Evolutionary conservation across 768 basidiomycete species (phyloP), one percentile per base, ranked within the genome.

Genomic region (Rhodocollybia butyracea): DNA sequence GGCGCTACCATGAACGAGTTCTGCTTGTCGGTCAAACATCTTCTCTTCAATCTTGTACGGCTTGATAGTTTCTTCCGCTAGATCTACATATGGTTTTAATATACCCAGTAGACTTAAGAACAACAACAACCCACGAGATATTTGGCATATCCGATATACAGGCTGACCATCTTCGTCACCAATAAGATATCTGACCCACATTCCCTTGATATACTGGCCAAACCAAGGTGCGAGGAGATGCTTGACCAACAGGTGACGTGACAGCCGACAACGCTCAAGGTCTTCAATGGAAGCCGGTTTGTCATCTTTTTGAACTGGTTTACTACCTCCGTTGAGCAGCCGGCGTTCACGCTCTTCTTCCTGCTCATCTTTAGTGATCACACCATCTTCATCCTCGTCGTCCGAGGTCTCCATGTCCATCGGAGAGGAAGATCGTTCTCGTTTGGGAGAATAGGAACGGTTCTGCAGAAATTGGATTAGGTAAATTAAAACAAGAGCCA

Each of bases 321-420:
- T 81, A 5, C 7, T 3, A 30, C 46, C 46, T 5, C 46, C 46
- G 51, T 72, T 76, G 21, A 79, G 73, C 22, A 83, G 53, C 54
- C 77, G 80, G 22, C 77, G 72, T 26, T 81, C 80, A 52, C 80
- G 80, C 63, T 85, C 87, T 63, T 91, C 88, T 60, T 88, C 84
- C 59, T 89, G 85, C 55, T 91, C 87, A 26, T 76, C 78, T 61
- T 84, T 85, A 38, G 77, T 84, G 55, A 91, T 86, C 66, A 88
- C 86, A 0, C 89, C 90, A 59, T 91, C 89, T 55, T 91, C 91
- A 13, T 88, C 91, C 41, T 91, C 82, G n/a, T 84, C 93, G 43
- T 90, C 89, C 29, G 86, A 84, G n/a, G 86, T 88, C 45, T 90
- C 91, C 82, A 91, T 91, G 63, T 89, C 89, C 79, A 86, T 89